phyloP scores from a whole-genome alignment of 2,329 filamentous ascomycete genomes.

The Ophiostoma perfectum region DNA sequence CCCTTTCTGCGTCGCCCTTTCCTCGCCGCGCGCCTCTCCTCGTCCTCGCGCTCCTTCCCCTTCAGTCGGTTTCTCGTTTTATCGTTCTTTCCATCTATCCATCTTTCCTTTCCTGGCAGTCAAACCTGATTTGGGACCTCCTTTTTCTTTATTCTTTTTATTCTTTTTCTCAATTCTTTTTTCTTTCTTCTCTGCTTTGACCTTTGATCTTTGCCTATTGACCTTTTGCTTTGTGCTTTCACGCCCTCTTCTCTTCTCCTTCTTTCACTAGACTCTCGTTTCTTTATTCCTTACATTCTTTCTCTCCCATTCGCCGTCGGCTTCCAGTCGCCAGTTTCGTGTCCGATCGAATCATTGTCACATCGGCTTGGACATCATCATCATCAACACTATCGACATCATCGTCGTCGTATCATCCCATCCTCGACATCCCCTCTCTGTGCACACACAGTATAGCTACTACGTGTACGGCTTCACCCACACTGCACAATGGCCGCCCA shows the following conservation, averaged over 20 bases:
- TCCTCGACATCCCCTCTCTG: background rate
- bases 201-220: background rate
- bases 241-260: background rate
- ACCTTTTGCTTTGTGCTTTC: background rate
- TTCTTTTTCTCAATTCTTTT: background rate
- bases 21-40: background rate
- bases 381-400: background rate
- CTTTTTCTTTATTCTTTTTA: constrained; percentile 5
- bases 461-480: no score
- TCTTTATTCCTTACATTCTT: background rate
- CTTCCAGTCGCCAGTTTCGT: background rate
- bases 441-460: background rate
- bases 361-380: background rate
- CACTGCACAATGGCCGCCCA: constrained; percentile 29
- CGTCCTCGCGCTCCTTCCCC: background rate
- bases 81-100: background rate
- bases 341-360: background rate
- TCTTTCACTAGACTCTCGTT: background rate
- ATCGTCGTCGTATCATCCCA: background rate
- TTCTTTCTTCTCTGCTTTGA: constrained; percentile 1
- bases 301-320: background rate
- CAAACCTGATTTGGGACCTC: background rate
- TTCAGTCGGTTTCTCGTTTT: constrained; percentile 4
- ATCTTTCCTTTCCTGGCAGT: constrained; percentile 8
- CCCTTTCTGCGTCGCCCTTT: constrained; percentile 3